These are phyloP conservation scores for Aspergillus sclerotialis DNA, from an alignment of 2,329 filamentous ascomycete genomes.

Conservation along the genomic window DNA sequence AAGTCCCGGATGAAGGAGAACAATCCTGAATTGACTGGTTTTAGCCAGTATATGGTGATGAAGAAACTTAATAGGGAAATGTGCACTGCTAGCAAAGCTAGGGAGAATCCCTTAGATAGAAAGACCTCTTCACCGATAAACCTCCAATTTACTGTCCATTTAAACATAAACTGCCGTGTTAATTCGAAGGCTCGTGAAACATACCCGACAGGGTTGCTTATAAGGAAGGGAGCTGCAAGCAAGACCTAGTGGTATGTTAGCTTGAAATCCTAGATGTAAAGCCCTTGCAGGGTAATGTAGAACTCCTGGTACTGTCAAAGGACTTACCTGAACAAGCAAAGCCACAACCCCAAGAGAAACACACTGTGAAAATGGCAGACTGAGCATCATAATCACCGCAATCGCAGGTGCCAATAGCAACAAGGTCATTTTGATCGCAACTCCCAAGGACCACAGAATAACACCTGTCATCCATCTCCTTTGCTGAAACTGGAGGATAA, in stretches of 20 bases:
- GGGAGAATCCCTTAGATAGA: slow-evolving; percentile 62
- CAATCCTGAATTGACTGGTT: slow-evolving; percentile 55
- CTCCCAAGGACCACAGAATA: slow-evolving; percentile 65
- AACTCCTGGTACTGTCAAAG: too few relatives aligned
- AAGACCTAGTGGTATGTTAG: slow-evolving; percentile 43
- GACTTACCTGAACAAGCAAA: slow-evolving; percentile 64
- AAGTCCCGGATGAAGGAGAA: slow-evolving; percentile 48
- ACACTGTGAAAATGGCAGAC: slow-evolving; percentile 58
- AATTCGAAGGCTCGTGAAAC: slow-evolving; percentile 81
- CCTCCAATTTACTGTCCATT: slow-evolving; percentile 99
- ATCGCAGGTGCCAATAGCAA: slow-evolving; percentile 77
- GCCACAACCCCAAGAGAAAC: slow-evolving; percentile 66
- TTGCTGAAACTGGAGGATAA: slow-evolving; percentile 72
- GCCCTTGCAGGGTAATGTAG: too few relatives aligned
- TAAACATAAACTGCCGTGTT: slow-evolving; percentile 83
- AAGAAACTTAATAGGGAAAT: slow-evolving; percentile 60
- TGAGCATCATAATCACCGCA: slow-evolving; percentile 67
- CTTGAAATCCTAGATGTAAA: too few relatives aligned
- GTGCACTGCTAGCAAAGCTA: slow-evolving; percentile 61
- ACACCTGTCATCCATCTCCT: slow-evolving; percentile 67
- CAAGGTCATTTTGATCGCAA: slow-evolving; percentile 94
- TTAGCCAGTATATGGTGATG: slow-evolving; percentile 62
- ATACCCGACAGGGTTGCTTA: slow-evolving; percentile 62
- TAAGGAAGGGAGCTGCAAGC: slow-evolving; percentile 60
- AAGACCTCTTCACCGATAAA: slow-evolving; percentile 83